These are phyloP conservation scores for Physcia stellaris DNA, from an alignment of 495 filamentous ascomycete species.

Conservation along the genomic window DNA sequence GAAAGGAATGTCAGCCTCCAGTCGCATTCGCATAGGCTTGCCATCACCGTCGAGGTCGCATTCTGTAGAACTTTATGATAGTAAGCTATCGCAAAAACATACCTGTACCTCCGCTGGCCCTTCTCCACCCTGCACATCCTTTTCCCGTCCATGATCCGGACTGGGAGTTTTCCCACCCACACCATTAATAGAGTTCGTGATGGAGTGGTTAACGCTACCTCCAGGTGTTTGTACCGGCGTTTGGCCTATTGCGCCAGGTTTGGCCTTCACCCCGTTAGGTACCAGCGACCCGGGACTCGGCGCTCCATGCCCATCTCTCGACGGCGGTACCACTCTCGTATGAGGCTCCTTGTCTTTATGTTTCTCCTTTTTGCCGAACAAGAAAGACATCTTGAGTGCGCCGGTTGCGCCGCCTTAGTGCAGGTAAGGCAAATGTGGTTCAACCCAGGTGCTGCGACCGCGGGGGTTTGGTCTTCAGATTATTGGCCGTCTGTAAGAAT, in stretches of 20 bases:
- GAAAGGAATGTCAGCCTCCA: background rate
- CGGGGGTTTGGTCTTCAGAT: too few relatives aligned
- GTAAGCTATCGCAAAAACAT: constrained; percentile 12
- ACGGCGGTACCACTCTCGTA: too few relatives aligned
- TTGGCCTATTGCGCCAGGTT: constrained; percentile 18
- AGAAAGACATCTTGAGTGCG: constrained; percentile 47
- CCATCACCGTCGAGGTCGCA: background rate
- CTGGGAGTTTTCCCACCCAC: constrained; percentile 29
- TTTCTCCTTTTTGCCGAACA: constrained; percentile 49
- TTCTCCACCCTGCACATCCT: constrained; percentile 34
- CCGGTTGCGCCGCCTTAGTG: constrained; percentile 5
- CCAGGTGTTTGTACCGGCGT: constrained; percentile 45
- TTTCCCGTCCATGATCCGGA: constrained; percentile 35
- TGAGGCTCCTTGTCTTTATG: constrained; percentile 33
- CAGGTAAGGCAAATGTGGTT: too few relatives aligned
- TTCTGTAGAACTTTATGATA: background rate
- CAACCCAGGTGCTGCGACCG: too few relatives aligned
- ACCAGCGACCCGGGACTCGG: constrained; percentile 18
- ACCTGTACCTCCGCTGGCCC: constrained; percentile 39
- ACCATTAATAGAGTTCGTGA: constrained; percentile 41
- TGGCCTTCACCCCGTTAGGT: constrained; percentile 28
- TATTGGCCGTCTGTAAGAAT: too few relatives aligned
- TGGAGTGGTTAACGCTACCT: constrained; percentile 50
- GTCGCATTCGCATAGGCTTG: background rate
- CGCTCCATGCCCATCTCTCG: constrained; percentile 38